These are phyloP conservation scores for Vigna unguiculata DNA, from an alignment of 306 rosid species.

Conservation along the genomic window DNA sequence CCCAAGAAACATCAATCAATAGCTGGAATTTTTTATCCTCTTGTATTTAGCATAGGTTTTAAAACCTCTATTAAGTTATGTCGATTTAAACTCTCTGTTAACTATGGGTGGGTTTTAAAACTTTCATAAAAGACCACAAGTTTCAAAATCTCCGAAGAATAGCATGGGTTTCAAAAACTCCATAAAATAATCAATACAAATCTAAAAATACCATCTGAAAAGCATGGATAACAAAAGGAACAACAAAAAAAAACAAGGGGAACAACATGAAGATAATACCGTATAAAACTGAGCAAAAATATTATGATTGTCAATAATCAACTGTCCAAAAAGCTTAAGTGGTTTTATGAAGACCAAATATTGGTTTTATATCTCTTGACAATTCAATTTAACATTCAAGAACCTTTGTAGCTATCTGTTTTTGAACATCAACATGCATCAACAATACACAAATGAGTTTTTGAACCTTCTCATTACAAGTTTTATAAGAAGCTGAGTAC, in stretches of 20 bases:
- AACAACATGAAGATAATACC: slow-evolving; percentile 1
- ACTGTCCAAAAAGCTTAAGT: not conserved
- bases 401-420: slow-evolving; percentile 7
- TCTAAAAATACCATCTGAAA: slow-evolving; percentile 7
- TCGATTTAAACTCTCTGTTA: no score
- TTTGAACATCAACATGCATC: slow-evolving; percentile 40
- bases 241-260: not conserved
- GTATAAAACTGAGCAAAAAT: slow-evolving; percentile 12
- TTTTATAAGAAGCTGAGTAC: slow-evolving; percentile 93
- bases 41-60: no score
- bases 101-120: no score
- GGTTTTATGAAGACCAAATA: not conserved
- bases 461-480: slow-evolving; percentile 99
- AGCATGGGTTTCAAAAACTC: no score
- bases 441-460: slow-evolving; percentile 36
- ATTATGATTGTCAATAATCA: slow-evolving; percentile 34
- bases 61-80: no score
- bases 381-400: slow-evolving; percentile 15
- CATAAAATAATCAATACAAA: no score
- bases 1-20: no score
- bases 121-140: no score
- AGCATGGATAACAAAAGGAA: slow-evolving; percentile 20
- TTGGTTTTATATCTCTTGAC: slow-evolving; percentile 36
- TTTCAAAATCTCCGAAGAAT: no score
- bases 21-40: no score